A percentile compares a stretch with the other conserved stretches of the same genome.
Conservation (phyloP, 176 grass and related monocot species). For the Hsuehochloa calcarea region DNA sequence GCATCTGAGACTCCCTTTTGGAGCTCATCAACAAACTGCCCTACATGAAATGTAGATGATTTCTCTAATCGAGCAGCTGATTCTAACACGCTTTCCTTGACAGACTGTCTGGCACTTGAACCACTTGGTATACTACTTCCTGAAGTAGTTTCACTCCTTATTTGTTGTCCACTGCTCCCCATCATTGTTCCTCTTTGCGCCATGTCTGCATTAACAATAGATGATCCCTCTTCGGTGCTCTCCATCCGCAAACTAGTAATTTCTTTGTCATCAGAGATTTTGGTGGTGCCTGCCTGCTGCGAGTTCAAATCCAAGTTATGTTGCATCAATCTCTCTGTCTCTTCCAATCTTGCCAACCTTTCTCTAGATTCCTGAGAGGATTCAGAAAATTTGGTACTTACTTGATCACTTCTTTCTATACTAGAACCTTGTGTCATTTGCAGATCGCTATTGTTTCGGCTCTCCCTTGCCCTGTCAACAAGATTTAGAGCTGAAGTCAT, state of each 20-base stretch:
- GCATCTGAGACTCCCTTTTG: slow-evolving; percentile 46
- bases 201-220: slow-evolving; percentile 24
- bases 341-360: slow-evolving; percentile 30
- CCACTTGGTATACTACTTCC: slow-evolving; percentile 35
- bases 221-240: slow-evolving; percentile 16
- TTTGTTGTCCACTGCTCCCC: slow-evolving; percentile 32
- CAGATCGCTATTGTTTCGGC: slow-evolving; percentile 15
- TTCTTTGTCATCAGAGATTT: slow-evolving; percentile 29
- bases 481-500: slow-evolving; percentile 24
- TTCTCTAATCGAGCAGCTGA: slow-evolving; percentile 79
- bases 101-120: slow-evolving; percentile 42
- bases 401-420: slow-evolving; percentile 23
- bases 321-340: slow-evolving; percentile 16
- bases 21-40: slow-evolving; percentile 60
- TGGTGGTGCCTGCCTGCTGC: slow-evolving; percentile 30
- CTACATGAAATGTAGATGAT: slow-evolving; percentile 69
- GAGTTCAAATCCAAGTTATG: slow-evolving; percentile 40
- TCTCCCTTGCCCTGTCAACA: slow-evolving; percentile 18
- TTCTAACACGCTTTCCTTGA: slow-evolving; percentile 57
- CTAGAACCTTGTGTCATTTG: slow-evolving; percentile 27
- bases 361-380: slow-evolving; percentile 27
- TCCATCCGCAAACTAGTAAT: slow-evolving; percentile 27
- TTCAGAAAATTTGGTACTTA: slow-evolving; percentile 23
- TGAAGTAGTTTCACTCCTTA: slow-evolving; percentile 26
- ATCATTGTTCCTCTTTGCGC: not conserved